Evolutionary conservation across 2,329 filamentous ascomycete species (phyloP), one percentile per base, ranked within the genome.

Genomic region (Fusarium begoniae): DNA sequence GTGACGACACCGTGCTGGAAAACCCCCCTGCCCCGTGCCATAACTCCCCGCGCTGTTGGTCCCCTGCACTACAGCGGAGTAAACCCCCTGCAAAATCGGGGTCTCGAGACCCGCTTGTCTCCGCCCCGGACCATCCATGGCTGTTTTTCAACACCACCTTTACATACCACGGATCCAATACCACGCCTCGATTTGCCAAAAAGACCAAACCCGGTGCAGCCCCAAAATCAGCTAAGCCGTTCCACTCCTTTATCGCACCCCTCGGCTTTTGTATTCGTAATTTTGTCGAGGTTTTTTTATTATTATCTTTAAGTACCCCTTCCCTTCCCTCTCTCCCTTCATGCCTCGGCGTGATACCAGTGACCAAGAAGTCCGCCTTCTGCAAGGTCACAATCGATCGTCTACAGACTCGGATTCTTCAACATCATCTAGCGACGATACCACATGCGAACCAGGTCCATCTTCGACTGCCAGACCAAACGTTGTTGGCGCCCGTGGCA

Each of bases 361-460:
- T 43, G 77, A 74, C 60, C 75, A 78, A 70, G 67, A 76, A 68
- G 74, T 74, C 68, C 64, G 66, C 69, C 73, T 75, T 53, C 64
- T 73, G 7, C 66, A 60, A 74, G 65, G 60, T 43, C 41, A 73
- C 69, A 67, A 78, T 55, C 54, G 66, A 65, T 32, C 67, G 43
- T 73, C 69, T 37, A 44, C 40, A 57, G 63, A 75, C 32, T 69
- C 71, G 15, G 56, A 69, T 44, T 54, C 66, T 32, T 69, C 56
- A 66, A 70, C 65, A 59, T 69, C 62, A 72, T 74, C 72, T 66
- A 68, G 74, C 70, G 61, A 77, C 69, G 63, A 75, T 62, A 70
- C 73, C 79, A 79, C 77, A 81, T 81, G 80, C 78, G 59, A 70
- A 60, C 69, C 66, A 65, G 68, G 72, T 28, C 59, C 58, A 37